These are phyloP conservation scores for Syncephalis plumigaleata DNA, from an alignment of 371 early-diverging fungal species.

Conservation along the genomic window DNA sequence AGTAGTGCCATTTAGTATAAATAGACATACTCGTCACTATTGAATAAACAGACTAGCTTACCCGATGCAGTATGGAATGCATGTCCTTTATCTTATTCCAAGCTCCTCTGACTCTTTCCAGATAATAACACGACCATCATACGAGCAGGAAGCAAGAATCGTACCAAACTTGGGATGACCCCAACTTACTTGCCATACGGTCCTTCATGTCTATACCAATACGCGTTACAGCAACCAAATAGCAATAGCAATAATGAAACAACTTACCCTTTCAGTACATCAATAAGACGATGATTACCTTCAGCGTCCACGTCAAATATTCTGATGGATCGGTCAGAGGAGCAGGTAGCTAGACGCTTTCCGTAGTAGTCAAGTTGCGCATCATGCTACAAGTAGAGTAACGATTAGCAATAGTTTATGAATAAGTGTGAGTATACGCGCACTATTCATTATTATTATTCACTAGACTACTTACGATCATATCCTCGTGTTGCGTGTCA, in stretches of 20 bases:
- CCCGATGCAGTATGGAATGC: constrained; percentile 74
- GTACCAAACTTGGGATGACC: constrained; percentile 95
- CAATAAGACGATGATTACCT: constrained; percentile 46
- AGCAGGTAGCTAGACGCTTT: constrained; percentile 89
- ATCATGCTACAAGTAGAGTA: constrained; percentile 84
- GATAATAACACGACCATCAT: constrained; percentile 85
- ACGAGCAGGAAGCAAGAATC: constrained; percentile 90
- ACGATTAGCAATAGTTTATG: too few relatives aligned
- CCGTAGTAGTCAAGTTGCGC: constrained; percentile 97
- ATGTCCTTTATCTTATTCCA: constrained; percentile 85
- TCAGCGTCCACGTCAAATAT: constrained; percentile 82
- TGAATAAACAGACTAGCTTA: constrained; percentile 15
- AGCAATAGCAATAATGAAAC: background rate
- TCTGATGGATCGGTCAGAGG: constrained; percentile 86
- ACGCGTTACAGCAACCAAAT: background rate
- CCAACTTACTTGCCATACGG: constrained; percentile 99
- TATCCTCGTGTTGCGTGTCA: constrained; percentile 86
- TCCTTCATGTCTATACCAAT: constrained; percentile 65
- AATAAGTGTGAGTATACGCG: too few relatives aligned
- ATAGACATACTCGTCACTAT: background rate
- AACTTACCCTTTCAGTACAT: constrained; percentile 55
- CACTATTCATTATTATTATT: too few relatives aligned
- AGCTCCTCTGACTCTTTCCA: constrained; percentile 81
- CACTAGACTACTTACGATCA: constrained; percentile 79
- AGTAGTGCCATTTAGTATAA: constrained; percentile 1